Base-by-base conservation (phyloP, 1,284 basidiomycete genomes). In the Fomitopsis palustris region DNA sequence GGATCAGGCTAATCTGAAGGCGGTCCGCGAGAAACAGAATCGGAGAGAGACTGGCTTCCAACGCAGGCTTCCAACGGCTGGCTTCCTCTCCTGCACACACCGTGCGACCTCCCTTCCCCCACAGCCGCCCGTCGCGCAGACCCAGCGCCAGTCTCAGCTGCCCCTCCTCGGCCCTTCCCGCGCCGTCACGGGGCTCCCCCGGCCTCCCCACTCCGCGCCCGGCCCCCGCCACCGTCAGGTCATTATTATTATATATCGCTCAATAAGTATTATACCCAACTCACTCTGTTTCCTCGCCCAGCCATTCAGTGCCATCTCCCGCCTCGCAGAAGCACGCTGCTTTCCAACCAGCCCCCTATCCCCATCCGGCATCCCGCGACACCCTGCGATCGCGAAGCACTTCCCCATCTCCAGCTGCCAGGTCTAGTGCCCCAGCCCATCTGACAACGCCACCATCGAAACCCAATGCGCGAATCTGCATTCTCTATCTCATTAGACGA, bases 401-500 rank as follows among this genome's bases (percentile, higher is more conserved):
- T n/a, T 8, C 4, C 43, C 43, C 43, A 41, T 7, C 6, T 4
- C 29, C 49, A 33, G 16, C 23, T 7, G 8, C n/a, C 42, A 43
- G 25, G 27, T 25, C 23, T 19, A 25, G 21, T 21, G 12, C 47
- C 12, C n/a, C 17, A 29, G 21, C 19, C 14, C 5, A 12, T 31
- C 25, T 23, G 12, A 5, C 45, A 49, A 19, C 25, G 45, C 45
- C 49, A 10, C 31, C 35, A 37, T 37, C 35, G 35, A 37, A 52
- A 52, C 49, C 49, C 49, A 52, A 31, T 52, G 31, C 49, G 49
- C 49, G 19, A 52, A 52, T 52, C 49, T 52, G 19, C 49, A 37
- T 31, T 52, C 33, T 52, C 19, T 52, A 52, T 52, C 49, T 35
- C 49, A 52, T 52, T 52, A 52, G 49, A 37, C 49, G 49, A 35